A percentile compares a stretch with the other conserved stretches of the same genome.
phyloP scores from a whole-genome alignment of 768 basidiomycete species.

The Lyophyllum shimeji region DNA sequence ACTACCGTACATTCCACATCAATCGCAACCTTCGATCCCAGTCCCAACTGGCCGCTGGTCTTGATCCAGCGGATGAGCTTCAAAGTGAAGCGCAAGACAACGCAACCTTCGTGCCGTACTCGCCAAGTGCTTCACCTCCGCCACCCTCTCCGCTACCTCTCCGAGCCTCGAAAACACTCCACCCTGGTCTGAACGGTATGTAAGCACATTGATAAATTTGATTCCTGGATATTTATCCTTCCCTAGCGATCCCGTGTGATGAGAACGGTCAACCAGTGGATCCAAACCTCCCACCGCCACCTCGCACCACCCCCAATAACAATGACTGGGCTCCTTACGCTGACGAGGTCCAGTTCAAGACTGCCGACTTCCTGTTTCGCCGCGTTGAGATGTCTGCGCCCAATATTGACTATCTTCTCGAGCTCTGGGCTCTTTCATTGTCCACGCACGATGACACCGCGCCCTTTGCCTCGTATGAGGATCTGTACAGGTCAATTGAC shows the following conservation, averaged over 20 bases:
- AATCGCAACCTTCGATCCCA: neutral
- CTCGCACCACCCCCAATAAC: neutral
- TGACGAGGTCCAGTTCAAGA: slow-evolving; percentile 17
- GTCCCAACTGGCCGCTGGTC: neutral
- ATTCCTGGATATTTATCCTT: neutral
- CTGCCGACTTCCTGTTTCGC: slow-evolving; percentile 19
- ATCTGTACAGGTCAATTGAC: no score
- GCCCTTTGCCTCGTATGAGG: slow-evolving; percentile 16
- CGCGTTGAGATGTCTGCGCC: slow-evolving; percentile 14
- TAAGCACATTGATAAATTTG: no score
- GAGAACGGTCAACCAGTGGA: slow-evolving; percentile 3
- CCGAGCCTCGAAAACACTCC: neutral
- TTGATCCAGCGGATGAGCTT: no score
- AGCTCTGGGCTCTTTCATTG: slow-evolving; percentile 15
- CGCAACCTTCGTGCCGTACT: neutral
- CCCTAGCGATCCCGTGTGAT: slow-evolving; percentile 9
- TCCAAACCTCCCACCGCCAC: slow-evolving; percentile 1
- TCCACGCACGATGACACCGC: slow-evolving; percentile 12
- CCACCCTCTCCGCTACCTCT: neutral
- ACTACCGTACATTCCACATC: neutral
- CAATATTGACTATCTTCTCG: slow-evolving; percentile 14
- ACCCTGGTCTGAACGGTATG: slow-evolving; percentile 1
- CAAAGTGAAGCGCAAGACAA: no score
- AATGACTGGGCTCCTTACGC: slow-evolving; percentile 21
- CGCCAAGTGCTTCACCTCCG: neutral